Base-by-base conservation (phyloP, 768 basidiomycete species). In the Lyophyllum decastes region DNA sequence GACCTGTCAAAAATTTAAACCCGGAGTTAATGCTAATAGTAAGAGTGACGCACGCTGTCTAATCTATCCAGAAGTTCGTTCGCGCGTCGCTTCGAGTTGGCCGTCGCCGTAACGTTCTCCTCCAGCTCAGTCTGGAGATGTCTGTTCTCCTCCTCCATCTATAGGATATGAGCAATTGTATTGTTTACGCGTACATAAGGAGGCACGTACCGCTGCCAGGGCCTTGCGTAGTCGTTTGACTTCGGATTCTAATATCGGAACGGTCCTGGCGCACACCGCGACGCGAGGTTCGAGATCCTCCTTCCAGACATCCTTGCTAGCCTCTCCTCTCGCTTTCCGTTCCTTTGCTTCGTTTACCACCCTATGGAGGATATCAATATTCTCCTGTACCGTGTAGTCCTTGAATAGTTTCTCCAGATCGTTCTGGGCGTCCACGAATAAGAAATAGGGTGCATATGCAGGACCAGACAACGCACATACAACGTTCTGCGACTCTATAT, bases 331-430 rank as follows among this genome's bases (percentile, higher is more conserved):
- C 34, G 77, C 78, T 52, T 86, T 83, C 22, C 80, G 73, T 19
- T 80, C 80, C 65, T 68, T 86, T 61, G 89, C 90, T 30, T 90
- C 89, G 11, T 77, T 83, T 1, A 92, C 84, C 14, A 90, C 81
- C 11, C 78, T 77, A 59, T 92, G 89, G 12, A 93, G 76, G 3
- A 77, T 78, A 67, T 93, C 90, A 30, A 92, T 81, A 61, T 83
- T 87, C 45, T 87, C 84, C 61, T 83, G 82, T 1, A 89, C 84
- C 50, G 82, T 77, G 64, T 88, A 87, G 54, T 87, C 81, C 26
- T 77, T 82, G 68, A 91, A 87, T n/a, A 92, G 60, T 35, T 84
- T 81, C 51, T 91, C 87, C 40, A 88, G 78, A 59, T 86, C 83
- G 35, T 82, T 80, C 89, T 91, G 52, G 6, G 49, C 17, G 46